A percentile compares a stretch with the other conserved stretches of the same genome.
phyloP scores from a whole-genome alignment of 208 protist genomes.

The Phytomonas sp. region DNA sequence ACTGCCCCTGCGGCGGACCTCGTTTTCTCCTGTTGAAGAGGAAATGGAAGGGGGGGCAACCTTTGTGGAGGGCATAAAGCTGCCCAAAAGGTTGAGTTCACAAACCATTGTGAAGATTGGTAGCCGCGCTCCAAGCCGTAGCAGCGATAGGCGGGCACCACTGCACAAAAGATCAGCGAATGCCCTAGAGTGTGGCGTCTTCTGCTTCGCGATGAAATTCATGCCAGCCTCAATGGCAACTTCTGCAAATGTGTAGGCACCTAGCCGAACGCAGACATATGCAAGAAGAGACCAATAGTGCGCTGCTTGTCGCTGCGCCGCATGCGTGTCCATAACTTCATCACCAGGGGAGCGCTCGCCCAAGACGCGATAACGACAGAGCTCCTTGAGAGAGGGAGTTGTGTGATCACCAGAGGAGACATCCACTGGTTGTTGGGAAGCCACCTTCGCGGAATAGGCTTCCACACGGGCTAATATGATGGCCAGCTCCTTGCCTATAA shows the following conservation, averaged over 20 bases:
- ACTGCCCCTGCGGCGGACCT: neutral
- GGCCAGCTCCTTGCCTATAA: constrained; percentile 27
- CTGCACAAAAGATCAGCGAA: constrained; percentile 54
- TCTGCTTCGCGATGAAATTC: constrained; percentile 20
- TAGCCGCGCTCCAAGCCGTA: constrained; percentile 6
- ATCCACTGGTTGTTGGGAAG: neutral
- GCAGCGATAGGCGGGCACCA: constrained; percentile 22
- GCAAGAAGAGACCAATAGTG: constrained; percentile 60
- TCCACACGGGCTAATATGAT: constrained; percentile 25
- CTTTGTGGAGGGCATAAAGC: neutral
- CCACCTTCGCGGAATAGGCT: neutral
- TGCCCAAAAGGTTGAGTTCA: constrained; percentile 28
- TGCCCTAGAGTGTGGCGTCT: constrained; percentile 16
- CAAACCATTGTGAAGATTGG: constrained; percentile 11
- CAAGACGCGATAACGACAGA: constrained; percentile 32
- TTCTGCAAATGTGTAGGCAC: constrained; percentile 32
- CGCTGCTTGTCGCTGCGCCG: constrained; percentile 21
- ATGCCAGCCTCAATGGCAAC: constrained; percentile 39
- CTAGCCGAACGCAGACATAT: constrained; percentile 31
- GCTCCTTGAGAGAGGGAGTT: constrained; percentile 20
- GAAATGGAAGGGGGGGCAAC: neutral
- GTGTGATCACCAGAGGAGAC: neutral
- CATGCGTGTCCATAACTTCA: neutral
- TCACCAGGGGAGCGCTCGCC: constrained; percentile 16
- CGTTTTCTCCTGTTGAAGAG: neutral